A percentile compares a stretch with the other conserved stretches of the same genome.
Conservation (phyloP, 2,329 filamentous ascomycete genomes). For the Ophiostoma australiae region DNA sequence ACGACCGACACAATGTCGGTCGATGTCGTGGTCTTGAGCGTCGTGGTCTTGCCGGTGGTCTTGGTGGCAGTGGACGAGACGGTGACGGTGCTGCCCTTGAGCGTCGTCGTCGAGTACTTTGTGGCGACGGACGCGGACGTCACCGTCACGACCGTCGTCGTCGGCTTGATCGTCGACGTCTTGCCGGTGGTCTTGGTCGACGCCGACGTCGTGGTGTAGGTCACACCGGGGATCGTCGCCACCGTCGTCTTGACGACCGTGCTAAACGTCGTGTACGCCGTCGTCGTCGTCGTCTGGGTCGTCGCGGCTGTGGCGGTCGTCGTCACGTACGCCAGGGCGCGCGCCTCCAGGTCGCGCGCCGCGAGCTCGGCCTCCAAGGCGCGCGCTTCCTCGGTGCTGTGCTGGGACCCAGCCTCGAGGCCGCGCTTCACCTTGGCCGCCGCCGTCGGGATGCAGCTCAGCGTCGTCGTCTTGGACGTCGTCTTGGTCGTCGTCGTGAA, state of each 20-base stretch:
- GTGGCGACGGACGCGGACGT: neutral
- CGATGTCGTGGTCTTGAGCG: neutral
- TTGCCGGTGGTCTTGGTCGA: slow-evolving; percentile 8
- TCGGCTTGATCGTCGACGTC: slow-evolving; percentile 9
- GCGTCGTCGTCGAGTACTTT: neutral
- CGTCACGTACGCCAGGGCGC: neutral
- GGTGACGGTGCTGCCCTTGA: neutral
- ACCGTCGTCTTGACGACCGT: neutral
- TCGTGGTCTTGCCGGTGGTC: slow-evolving; percentile 1
- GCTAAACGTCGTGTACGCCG: neutral
- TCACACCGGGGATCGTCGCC: neutral
- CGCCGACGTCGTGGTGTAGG: slow-evolving; percentile 13
- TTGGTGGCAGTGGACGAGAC: slow-evolving; percentile 1
- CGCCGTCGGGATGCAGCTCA: slow-evolving; percentile 5
- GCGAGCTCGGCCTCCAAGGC: too few relatives aligned
- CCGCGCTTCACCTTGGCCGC: neutral
- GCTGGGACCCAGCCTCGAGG: neutral
- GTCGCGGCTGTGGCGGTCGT: neutral
- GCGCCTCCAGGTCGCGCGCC: neutral
- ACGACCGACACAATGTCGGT: neutral
- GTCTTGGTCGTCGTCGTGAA: slow-evolving; percentile 13
- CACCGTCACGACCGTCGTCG: neutral
- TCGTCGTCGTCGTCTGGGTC: neutral
- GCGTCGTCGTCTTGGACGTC: neutral
- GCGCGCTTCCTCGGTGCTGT: neutral